Evolutionary conservation across 2,329 filamentous ascomycete genomes (phyloP).

Genomic region (Penicillium frequentans): DNA sequence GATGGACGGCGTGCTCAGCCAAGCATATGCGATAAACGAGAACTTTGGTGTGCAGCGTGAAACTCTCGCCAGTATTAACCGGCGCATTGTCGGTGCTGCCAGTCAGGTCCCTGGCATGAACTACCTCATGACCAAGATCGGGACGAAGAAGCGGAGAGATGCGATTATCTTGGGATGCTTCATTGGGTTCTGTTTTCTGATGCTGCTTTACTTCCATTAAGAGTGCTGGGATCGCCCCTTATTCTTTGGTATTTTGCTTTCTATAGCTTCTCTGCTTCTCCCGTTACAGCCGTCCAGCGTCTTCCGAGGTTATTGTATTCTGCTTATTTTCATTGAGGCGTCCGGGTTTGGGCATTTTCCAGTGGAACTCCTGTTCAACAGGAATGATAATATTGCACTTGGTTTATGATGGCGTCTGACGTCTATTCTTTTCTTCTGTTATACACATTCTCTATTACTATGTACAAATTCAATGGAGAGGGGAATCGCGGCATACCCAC

Average conservation of each 20-base stretch:
- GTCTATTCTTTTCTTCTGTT: slow-evolving; percentile 15
- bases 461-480: slow-evolving; percentile 26
- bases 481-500: slow-evolving; percentile 9
- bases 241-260: slow-evolving; percentile 1
- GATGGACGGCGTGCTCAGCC: slow-evolving; percentile 85
- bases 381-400: slow-evolving; percentile 17
- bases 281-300: slow-evolving; percentile 18
- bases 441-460: slow-evolving; percentile 29
- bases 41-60: slow-evolving; percentile 85
- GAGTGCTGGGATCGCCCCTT: slow-evolving; percentile 7
- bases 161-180: slow-evolving; percentile 90
- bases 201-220: slow-evolving; percentile 77
- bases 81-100: slow-evolving; percentile 84
- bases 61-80: slow-evolving; percentile 82
- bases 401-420: slow-evolving; percentile 14
- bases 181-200: slow-evolving; percentile 85
- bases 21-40: slow-evolving; percentile 96
- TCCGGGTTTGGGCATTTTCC: slow-evolving; percentile 17
- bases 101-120: slow-evolving; percentile 93
- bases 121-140: slow-evolving; percentile 85
- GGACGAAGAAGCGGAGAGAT: slow-evolving; percentile 90
- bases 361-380: slow-evolving; percentile 7
- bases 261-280: neutral
- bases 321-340: slow-evolving; percentile 17
- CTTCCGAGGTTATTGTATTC: slow-evolving; percentile 1